Conservation (phyloP, 176 grass and related monocot genomes). For the Cenchrus americanus region DNA sequence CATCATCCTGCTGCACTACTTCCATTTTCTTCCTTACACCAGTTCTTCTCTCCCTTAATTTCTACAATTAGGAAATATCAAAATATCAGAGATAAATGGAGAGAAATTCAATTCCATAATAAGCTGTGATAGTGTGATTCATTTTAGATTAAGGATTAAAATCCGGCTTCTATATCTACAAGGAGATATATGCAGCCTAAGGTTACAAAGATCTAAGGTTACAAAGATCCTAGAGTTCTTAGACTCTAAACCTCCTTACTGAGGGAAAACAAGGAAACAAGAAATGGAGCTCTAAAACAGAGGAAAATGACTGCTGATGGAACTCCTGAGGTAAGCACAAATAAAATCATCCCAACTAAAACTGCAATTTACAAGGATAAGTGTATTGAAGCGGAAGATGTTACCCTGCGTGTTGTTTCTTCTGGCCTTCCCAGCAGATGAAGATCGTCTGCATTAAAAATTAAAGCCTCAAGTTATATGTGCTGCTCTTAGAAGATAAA, state of each 20-base stretch:
- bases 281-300: background rate
- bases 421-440: conserved; percentile 16
- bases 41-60: conserved; percentile 44
- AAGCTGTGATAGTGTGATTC: background rate
- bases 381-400: background rate
- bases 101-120: conserved; percentile 10
- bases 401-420: conserved; percentile 46
- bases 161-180: too few relatives aligned
- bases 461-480: background rate
- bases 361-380: conserved; percentile 15
- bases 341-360: background rate
- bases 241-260: too few relatives aligned
- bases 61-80: conserved; percentile 43
- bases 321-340: conserved; percentile 12
- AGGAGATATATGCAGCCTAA: too few relatives aligned
- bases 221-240: too few relatives aligned
- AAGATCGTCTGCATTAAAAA: conserved; percentile 24
- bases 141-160: background rate
- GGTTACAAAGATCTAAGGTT: too few relatives aligned
- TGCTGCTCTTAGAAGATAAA: background rate
- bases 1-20: conserved; percentile 56
- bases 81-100: background rate
- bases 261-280: too few relatives aligned
- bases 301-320: conserved; percentile 7
- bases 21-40: conserved; percentile 37